Evolutionary conservation across 225 moss, liverwort and hornwort genomes (phyloP).

Genomic region (Physcomitrellopsis africana): DNA sequence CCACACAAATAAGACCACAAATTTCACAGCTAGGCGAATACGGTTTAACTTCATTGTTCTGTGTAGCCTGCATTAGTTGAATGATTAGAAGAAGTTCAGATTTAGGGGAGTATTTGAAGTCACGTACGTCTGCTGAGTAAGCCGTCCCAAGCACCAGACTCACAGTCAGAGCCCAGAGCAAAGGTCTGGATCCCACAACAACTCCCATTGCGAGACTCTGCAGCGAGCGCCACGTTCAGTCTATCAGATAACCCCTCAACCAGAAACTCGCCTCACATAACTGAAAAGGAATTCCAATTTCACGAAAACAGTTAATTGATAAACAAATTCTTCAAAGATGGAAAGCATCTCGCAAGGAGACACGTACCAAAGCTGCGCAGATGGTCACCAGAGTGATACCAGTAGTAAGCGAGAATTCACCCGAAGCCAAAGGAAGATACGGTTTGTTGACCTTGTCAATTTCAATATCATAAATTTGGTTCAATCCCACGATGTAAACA

Average conservation of each 20-base stretch:
- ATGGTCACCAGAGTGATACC: slow-evolving; percentile 65
- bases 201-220: slow-evolving; percentile 79
- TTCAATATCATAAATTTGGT: slow-evolving; percentile 87
- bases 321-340: not conserved
- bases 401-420: slow-evolving; percentile 75
- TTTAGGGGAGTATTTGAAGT: not conserved
- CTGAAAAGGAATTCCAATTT: too few species aligned
- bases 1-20: not conserved
- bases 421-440: slow-evolving; percentile 87
- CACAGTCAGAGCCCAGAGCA: slow-evolving; percentile 77
- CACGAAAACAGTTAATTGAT: too few species aligned
- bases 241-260: not conserved
- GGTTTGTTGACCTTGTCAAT: slow-evolving; percentile 95
- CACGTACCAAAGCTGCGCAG: slow-evolving; percentile 69
- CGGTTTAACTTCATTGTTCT: not conserved
- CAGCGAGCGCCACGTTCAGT: slow-evolving; percentile 23
- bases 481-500: slow-evolving; percentile 83
- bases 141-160: slow-evolving; percentile 87
- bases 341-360: not conserved
- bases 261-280: too few species aligned
- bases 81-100: not conserved
- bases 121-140: slow-evolving; percentile 81
- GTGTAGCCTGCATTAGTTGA: not conserved
- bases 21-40: not conserved
- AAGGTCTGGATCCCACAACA: slow-evolving; percentile 70